Percentiles rank a stretch among this genome's conserved stretches.
These are phyloP conservation scores for Centaurea solstitialis DNA, from an alignment of 129 eudicot genomes.

Conservation along the genomic window DNA sequence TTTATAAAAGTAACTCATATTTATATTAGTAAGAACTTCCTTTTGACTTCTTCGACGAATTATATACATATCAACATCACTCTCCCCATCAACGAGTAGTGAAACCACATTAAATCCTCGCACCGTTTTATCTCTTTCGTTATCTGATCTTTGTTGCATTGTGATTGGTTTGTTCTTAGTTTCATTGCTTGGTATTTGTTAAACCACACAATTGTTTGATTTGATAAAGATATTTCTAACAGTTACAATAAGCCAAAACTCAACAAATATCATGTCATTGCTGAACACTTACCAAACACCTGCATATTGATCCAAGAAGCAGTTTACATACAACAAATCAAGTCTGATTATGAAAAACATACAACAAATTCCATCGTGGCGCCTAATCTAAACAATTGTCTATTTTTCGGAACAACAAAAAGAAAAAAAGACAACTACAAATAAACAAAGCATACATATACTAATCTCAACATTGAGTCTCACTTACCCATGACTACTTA, in stretches of 20 bases:
- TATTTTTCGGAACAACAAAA: background rate
- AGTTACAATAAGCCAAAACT: too few species aligned
- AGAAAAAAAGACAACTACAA: background rate
- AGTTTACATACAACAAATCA: slow-evolving; percentile 8
- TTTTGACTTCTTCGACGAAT: background rate
- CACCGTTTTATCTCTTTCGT: background rate
- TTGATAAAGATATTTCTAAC: too few species aligned
- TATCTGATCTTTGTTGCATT: background rate
- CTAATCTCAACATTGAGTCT: slow-evolving; percentile 10
- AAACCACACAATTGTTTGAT: background rate
- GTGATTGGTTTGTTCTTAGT: background rate
- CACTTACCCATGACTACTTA: background rate
- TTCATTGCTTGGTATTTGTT: background rate
- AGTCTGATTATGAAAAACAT: background rate
- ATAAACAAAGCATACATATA: slow-evolving; percentile 5
- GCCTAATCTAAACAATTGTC: background rate
- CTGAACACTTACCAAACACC: background rate
- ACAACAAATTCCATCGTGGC: background rate
- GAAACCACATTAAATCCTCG: too few species aligned
- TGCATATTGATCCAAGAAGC: slow-evolving; percentile 10
- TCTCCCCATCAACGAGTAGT: too few species aligned
- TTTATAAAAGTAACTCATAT: background rate
- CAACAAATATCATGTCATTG: background rate
- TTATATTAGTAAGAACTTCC: too few species aligned
- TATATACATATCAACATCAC: background rate